Evolutionary conservation across 805 yeast genomes (phyloP), one percentile per base, ranked within the genome.

Genomic region (Yarrowia yakushimensis): DNA sequence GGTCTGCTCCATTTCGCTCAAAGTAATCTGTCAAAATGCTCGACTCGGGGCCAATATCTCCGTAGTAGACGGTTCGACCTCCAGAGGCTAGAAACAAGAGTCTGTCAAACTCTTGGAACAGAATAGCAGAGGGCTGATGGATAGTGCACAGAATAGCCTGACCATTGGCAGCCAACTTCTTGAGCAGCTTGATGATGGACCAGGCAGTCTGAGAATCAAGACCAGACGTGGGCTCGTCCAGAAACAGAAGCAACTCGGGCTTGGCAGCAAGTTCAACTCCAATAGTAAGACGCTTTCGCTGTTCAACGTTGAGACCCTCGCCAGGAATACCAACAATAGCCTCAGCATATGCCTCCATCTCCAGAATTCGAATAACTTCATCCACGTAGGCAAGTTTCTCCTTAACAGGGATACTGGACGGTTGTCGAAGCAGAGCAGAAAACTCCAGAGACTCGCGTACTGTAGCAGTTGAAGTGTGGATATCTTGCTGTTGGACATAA

Each of bases 61-160:
- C 93, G 71, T 86, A 87, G 73, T 87, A 87, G 34, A 85, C 88
- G 10, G 91, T 85, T 69, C 81, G 73, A 70, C 92, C 92, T 70
- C 92, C 92, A 62, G 75, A 79, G 60, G 84, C 85, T 70, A 87
- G 77, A 67, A 88, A 84, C 65, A 88, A 76, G 67, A 89, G 77
- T 68, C 91, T 81, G 71, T 90, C 96, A 71, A 90, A 88, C 69
- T 86, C 89, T 70, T 87, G 82, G 75, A 88, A 79, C 70, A 88
- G 76, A 64, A 86, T 79, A 60, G 96, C 92, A 10, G 94, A 88
- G 69, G 96, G 96, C 74, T 88, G 96, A 74, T 88, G 94, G 67
- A 88, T 88, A 23, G 96, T 88, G 77, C 87, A 84, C 71, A 84
- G 74, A 69, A 84, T 83, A 45, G 87, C 86, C 70, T 84, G 86